Base-by-base conservation (phyloP, 805 yeast genomes). In the Cyberlindnera xylosilytica region DNA sequence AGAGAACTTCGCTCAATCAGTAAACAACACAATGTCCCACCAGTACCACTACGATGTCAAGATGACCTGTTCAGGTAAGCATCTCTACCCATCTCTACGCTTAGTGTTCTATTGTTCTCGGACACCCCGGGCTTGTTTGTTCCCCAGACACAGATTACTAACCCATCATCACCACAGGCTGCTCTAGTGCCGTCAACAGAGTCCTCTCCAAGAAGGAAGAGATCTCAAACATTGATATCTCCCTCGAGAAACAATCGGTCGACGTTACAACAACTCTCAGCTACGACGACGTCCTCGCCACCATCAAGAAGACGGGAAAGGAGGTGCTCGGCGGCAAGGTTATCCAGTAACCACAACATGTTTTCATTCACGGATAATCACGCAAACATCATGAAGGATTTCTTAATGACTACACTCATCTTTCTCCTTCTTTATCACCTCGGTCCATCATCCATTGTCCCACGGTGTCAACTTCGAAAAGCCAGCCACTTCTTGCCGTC, bases 271-370 rank as follows among this genome's bases (percentile, higher is more conserved):
- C 93, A 9, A 66, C 64, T 13, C 62, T 86, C 27, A 74, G 78
- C 39, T 88, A 85, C 59, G 95, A 90, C 38, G 76, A 83, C 3
- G 90, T 93, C n/a, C 71, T 82, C 42, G 81, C 74, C 41, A 81
- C 88, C 43, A 91, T 91, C 50, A 69, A 82, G 49, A 91, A 91
- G 72, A 89, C 98, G 1, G 98, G 98, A 28, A 91, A 91, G 70
- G 79, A 79, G 55, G 83, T 91, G 45, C 69, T 74, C 36, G 70
- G 73, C 23, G 96, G 96, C 11, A 73, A 73, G 54, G 67, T 73
- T n/a, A n/a, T n/a, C n/a, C n/a, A n/a, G n/a, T n/a, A n/a, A n/a
- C n/a, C n/a, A n/a, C n/a, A n/a, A n/a, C n/a, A n/a, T n/a, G n/a
- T n/a, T n/a, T n/a, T n/a, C n/a, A n/a, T n/a, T n/a, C n/a, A n/a